Conservation (phyloP, 371 early-diverging fungal genomes). For the Zychaea mexicana region DNA sequence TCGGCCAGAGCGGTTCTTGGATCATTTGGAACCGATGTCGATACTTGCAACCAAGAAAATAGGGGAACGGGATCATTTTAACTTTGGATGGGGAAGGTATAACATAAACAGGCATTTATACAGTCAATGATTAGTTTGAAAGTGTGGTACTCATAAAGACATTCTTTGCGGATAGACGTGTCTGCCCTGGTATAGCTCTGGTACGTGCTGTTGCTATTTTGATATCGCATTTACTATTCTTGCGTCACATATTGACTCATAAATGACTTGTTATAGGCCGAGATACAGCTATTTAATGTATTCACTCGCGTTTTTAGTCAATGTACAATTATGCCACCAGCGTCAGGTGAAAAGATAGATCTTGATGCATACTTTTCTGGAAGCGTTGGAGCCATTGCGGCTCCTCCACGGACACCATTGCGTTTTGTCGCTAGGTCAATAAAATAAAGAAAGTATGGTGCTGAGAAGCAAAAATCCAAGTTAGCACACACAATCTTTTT, state of each 20-base stretch:
- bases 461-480: background rate
- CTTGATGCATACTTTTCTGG: background rate
- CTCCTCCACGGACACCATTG: background rate
- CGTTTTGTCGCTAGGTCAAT: background rate
- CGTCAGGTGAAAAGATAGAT: background rate
- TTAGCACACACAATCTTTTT: background rate
- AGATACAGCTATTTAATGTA: background rate
- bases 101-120: background rate
- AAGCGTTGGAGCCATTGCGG: background rate
- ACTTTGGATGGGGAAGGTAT: constrained; percentile 17
- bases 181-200: constrained; percentile 14
- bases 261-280: background rate
- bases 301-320: background rate
- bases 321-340: constrained; percentile 3
- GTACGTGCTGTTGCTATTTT: background rate
- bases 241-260: background rate
- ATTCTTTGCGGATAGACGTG: background rate
- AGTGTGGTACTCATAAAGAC: background rate
- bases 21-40: constrained; percentile 2
- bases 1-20: constrained; percentile 22
- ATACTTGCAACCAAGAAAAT: constrained; percentile 4
- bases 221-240: background rate
- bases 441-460: background rate
- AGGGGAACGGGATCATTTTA: constrained; percentile 7
- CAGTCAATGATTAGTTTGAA: background rate